Percentiles rank a stretch among this genome's conserved stretches.
Conservation (phyloP, 2,329 filamentous ascomycete genomes). For the Penicillium sp. region DNA sequence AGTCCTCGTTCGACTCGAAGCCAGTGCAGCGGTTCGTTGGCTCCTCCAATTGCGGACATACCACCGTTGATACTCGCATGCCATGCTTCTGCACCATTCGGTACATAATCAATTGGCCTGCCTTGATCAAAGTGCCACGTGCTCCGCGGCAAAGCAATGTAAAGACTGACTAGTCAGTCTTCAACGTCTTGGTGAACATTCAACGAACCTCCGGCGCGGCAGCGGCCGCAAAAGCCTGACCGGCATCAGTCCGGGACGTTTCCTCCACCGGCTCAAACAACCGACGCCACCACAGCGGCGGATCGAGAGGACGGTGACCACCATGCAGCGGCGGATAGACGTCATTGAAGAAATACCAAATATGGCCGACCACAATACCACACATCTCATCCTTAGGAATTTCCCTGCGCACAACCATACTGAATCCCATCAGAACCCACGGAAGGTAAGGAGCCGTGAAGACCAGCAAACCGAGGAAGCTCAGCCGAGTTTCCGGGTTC, state of each 20-base stretch:
- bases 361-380: conserved; percentile 88
- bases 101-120: background rate
- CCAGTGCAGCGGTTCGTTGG: background rate
- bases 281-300: conserved; percentile 84
- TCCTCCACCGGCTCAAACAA: conserved; percentile 61
- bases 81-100: background rate
- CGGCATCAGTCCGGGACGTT: conserved; percentile 24
- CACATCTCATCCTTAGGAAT: conserved; percentile 95
- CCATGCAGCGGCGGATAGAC: conserved; percentile 91
- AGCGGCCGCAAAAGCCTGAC: conserved; percentile 34
- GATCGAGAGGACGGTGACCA: conserved; percentile 80
- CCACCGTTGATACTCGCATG: background rate
- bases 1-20: background rate
- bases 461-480: conserved; percentile 81
- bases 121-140: background rate
- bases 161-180: background rate
- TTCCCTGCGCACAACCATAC: conserved; percentile 81
- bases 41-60: background rate
- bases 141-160: background rate
- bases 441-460: conserved; percentile 94
- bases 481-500: conserved; percentile 87
- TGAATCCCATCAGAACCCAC: conserved; percentile 93
- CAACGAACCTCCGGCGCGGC: conserved; percentile 35
- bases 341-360: conserved; percentile 98
- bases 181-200: conserved; percentile 1